Evolutionary conservation across 2,329 filamentous ascomycete species (phyloP).

Genomic region (Cytospora mali): DNA sequence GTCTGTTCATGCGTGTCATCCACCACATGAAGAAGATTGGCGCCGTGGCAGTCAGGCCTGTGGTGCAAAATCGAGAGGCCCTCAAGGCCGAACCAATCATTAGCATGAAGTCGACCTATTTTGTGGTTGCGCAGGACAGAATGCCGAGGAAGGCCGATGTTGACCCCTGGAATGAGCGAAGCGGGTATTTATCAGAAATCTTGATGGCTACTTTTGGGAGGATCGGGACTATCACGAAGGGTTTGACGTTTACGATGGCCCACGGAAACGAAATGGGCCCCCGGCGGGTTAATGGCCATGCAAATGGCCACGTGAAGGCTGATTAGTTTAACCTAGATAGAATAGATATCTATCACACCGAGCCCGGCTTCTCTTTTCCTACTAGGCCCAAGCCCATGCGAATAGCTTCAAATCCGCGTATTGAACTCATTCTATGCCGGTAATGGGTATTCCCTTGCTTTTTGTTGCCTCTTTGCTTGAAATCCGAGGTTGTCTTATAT

Average conservation of each 20-base stretch:
- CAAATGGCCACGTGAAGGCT: background rate
- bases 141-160: conserved; percentile 20
- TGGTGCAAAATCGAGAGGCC: conserved; percentile 16
- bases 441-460: no score
- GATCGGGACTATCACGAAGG: conserved; percentile 19
- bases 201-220: conserved; percentile 11
- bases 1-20: conserved; percentile 53
- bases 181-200: conserved; percentile 17
- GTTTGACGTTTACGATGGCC: conserved; percentile 10
- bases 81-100: conserved; percentile 19
- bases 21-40: conserved; percentile 47
- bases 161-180: conserved; percentile 25
- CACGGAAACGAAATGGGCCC: no score
- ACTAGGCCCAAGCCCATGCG: no score
- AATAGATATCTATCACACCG: background rate
- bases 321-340: background rate
- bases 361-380: no score
- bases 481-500: no score
- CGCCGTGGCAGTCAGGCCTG: conserved; percentile 25
- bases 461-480: no score
- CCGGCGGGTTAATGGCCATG: background rate
- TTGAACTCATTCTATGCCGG: no score
- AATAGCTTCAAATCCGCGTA: no score
- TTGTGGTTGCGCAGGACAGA: conserved; percentile 20
- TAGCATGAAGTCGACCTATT: conserved; percentile 27